phyloP scores from a whole-genome alignment of 345 rosid species.

The Clarkia xantiana region DNA sequence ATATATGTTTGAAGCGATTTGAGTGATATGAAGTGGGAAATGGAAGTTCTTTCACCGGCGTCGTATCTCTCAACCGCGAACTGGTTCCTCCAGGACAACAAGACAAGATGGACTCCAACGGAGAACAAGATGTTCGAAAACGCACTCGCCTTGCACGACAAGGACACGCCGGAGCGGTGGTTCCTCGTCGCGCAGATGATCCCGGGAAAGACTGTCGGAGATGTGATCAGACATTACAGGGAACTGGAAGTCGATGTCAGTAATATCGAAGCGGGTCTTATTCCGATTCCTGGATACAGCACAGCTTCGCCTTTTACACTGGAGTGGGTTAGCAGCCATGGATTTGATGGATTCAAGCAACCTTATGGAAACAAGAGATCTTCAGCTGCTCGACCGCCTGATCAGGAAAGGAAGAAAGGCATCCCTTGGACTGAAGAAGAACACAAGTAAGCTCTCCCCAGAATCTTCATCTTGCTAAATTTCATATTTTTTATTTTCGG shows the following conservation, averaged over 20 bases:
- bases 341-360: conserved; percentile 31
- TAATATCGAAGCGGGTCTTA: conserved; percentile 48
- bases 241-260: conserved; percentile 48
- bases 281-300: conserved; percentile 24
- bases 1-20: too few relatives aligned
- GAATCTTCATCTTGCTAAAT: too few relatives aligned
- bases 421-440: conserved; percentile 99
- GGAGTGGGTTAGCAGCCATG: too few relatives aligned
- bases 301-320: too few relatives aligned
- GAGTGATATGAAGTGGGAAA: too few relatives aligned
- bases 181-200: conserved; percentile 38
- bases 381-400: conserved; percentile 34
- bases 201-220: conserved; percentile 50
- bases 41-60: too few relatives aligned
- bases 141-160: conserved; percentile 4
- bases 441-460: conserved; percentile 49
- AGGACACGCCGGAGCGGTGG: conserved; percentile 4
- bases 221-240: conserved; percentile 43
- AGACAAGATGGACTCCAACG: not conserved
- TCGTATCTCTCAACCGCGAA: too few relatives aligned
- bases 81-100: too few relatives aligned
- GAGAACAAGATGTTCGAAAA: conserved; percentile 1
- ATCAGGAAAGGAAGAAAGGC: conserved; percentile 92
- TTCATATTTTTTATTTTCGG: too few relatives aligned
- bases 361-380: conserved; percentile 54